Percentiles rank a stretch among this genome's conserved stretches.
These are phyloP conservation scores for Nemania abortiva DNA, from an alignment of 2,329 filamentous ascomycete species.

Conservation along the genomic window DNA sequence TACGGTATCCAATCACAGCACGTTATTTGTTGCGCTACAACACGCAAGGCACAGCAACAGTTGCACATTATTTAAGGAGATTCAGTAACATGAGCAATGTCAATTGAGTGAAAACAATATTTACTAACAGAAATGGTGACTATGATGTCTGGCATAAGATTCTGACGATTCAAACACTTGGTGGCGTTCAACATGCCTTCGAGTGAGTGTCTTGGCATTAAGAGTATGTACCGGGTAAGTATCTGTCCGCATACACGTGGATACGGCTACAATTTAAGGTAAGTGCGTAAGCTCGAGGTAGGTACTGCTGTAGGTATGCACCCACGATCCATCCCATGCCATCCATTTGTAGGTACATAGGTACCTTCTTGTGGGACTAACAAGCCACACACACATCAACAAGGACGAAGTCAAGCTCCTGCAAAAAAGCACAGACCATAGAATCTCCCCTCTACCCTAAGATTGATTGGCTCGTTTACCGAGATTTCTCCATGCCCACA, in stretches of 20 bases:
- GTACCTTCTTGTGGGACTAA: not conserved
- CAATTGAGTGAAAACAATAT: slow-evolving; percentile 7
- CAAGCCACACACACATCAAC: slow-evolving; percentile 14
- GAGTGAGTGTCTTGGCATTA: not conserved
- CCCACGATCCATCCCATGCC: not conserved
- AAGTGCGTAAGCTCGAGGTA: no score
- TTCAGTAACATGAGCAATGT: slow-evolving; percentile 5
- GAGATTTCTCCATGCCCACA: slow-evolving; percentile 47
- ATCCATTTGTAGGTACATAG: not conserved
- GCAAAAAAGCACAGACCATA: slow-evolving; percentile 40
- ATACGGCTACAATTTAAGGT: not conserved
- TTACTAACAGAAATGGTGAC: not conserved
- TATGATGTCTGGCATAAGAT: not conserved
- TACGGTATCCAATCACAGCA: slow-evolving; percentile 35
- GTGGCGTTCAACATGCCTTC: slow-evolving; percentile 13
- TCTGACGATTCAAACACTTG: slow-evolving; percentile 10
- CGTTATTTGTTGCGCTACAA: slow-evolving; percentile 17
- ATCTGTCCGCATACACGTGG: not conserved
- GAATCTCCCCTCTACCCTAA: slow-evolving; percentile 38
- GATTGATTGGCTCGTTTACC: slow-evolving; percentile 51
- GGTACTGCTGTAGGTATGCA: not conserved
- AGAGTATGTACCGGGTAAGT: not conserved
- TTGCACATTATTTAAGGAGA: slow-evolving; percentile 10
- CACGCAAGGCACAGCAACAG: slow-evolving; percentile 18
- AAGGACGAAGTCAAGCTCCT: not conserved